These are phyloP conservation scores for Blastobotrys petasosporus DNA, from an alignment of 1,139 yeast genomes.

Conservation along the genomic window DNA sequence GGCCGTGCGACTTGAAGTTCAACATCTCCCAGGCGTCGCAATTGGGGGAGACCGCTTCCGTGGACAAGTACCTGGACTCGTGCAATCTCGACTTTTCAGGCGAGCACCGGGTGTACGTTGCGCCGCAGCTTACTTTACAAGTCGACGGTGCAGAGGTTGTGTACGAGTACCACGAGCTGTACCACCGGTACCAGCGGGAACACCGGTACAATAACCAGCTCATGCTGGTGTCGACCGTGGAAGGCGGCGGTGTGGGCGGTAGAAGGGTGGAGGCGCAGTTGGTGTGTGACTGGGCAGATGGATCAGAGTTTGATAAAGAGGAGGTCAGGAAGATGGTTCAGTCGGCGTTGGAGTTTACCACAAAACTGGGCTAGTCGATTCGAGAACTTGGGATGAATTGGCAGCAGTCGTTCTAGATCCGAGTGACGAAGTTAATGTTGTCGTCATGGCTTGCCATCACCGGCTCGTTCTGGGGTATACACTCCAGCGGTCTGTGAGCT, in stretches of 20 bases:
- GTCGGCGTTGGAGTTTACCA: no score
- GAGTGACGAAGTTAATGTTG: no score
- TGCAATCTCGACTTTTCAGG: constrained; percentile 42
- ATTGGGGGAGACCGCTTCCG: constrained; percentile 33
- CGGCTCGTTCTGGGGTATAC: no score
- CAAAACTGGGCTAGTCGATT: no score
- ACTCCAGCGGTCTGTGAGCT: no score
- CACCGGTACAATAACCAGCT: constrained; percentile 36
- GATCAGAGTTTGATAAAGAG: no score
- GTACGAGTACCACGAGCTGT: constrained; percentile 42
- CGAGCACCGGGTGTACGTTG: constrained; percentile 33
- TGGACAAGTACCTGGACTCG: constrained; percentile 38
- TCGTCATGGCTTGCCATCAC: no score
- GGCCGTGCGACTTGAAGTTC: constrained; percentile 42
- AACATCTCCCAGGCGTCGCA: constrained; percentile 35
- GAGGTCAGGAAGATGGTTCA: no score
- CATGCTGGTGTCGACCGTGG: constrained; percentile 45
- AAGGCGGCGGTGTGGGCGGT: constrained; percentile 56
- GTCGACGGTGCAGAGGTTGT: constrained; percentile 36
- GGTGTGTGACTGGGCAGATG: constrained; percentile 34
- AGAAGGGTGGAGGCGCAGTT: constrained; percentile 44
- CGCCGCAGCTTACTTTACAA: constrained; percentile 37
- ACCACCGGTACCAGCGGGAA: constrained; percentile 43
- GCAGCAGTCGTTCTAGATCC: no score
- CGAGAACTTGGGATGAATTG: no score